Conservation (phyloP, 2,329 filamentous ascomycete genomes). For the Colletotrichum sp. region DNA sequence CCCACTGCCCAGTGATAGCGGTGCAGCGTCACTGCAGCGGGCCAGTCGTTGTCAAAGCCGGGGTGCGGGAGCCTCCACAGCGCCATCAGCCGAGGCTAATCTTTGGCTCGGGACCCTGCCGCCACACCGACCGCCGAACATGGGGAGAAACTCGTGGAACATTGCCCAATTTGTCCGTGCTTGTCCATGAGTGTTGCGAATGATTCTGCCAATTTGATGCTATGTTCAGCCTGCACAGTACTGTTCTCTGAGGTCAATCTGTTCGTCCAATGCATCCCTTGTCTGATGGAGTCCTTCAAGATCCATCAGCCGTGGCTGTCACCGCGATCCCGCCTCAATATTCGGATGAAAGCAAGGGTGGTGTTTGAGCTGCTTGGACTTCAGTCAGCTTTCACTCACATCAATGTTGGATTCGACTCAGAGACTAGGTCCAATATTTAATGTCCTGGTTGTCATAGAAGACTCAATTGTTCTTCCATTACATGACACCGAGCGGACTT, state of each 20-base stretch:
- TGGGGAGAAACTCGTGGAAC: slow-evolving; percentile 11
- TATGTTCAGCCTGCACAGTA: fast-evolving
- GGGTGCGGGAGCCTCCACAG: slow-evolving; percentile 11
- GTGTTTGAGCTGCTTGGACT: background rate
- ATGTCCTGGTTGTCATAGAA: background rate
- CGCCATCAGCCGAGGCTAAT: slow-evolving; percentile 18
- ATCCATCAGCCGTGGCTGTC: background rate
- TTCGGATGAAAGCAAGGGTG: background rate
- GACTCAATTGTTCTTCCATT: background rate
- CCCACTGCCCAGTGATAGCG: background rate
- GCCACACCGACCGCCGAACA: background rate
- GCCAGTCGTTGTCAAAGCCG: background rate
- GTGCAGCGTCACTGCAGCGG: background rate
- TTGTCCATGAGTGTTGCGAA: background rate
- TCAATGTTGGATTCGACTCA: background rate
- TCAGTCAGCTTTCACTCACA: background rate
- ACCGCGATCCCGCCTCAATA: background rate
- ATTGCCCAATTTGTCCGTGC: background rate
- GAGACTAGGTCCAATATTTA: background rate
- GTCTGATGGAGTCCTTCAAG: background rate
- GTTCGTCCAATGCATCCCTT: background rate
- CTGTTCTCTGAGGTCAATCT: fast-evolving
- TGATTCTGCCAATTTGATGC: background rate
- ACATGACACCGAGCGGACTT: background rate
- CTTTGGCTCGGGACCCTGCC: background rate